phyloP scores from a whole-genome alignment of 768 basidiomycete genomes.

The Clathrus columnatus region DNA sequence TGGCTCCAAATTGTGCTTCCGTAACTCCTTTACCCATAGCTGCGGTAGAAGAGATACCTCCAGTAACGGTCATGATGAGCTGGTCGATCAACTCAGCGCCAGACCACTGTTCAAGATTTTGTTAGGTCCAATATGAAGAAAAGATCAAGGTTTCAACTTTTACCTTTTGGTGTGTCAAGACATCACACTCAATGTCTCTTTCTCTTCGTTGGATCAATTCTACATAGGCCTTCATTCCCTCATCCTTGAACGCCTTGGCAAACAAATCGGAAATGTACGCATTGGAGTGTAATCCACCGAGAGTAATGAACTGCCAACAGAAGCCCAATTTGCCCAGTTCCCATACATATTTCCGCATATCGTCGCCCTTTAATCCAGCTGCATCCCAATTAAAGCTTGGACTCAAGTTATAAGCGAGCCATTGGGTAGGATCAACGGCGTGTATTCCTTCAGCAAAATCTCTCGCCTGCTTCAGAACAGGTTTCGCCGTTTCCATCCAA shows the following conservation, averaged over 20 bases:
- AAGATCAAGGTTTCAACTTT: conserved; percentile 14
- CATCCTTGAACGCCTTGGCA: conserved; percentile 78
- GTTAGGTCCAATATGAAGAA: neutral
- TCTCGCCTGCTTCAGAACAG: conserved; percentile 82
- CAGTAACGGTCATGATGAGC: conserved; percentile 91
- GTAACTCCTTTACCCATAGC: conserved; percentile 99
- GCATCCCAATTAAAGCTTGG: conserved; percentile 94
- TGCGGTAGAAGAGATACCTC: conserved; percentile 93
- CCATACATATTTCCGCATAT: conserved; percentile 90
- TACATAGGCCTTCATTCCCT: conserved; percentile 99
- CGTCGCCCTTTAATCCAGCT: conserved; percentile 75
- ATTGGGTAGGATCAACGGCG: conserved; percentile 74
- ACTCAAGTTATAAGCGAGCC: conserved; percentile 94
- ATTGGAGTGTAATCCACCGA: conserved; percentile 94
- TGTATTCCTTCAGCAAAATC: conserved; percentile 90
- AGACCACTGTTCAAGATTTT: conserved; percentile 63
- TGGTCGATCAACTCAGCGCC: conserved; percentile 91
- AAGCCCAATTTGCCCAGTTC: conserved; percentile 91
- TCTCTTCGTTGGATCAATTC: conserved; percentile 89
- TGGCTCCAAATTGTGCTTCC: conserved; percentile 66
- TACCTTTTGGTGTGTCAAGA: conserved; percentile 95
- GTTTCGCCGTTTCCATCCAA: conserved; percentile 97
- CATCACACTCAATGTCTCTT: conserved; percentile 88
- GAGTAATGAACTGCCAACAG: conserved; percentile 98
- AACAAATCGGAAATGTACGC: conserved; percentile 94